phyloP scores from a whole-genome alignment of 192 early-diverging fungal genomes.

The Chytriomyces sp. region DNA sequence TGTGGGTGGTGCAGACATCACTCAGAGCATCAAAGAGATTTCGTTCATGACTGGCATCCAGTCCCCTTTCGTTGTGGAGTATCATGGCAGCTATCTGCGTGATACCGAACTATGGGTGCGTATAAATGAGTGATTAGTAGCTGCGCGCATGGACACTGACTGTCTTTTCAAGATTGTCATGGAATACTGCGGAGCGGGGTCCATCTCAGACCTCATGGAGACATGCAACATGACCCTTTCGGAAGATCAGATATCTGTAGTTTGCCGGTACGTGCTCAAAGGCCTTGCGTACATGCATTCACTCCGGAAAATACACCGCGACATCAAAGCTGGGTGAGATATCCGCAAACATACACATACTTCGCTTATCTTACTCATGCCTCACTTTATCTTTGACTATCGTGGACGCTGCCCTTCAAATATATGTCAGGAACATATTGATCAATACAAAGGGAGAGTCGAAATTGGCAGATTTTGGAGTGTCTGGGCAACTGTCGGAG shows the following conservation, averaged over 20 bases:
- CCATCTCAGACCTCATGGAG: constrained; percentile 61
- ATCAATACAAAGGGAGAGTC: constrained; percentile 57
- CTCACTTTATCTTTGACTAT: constrained; percentile 16
- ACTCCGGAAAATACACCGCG: constrained; percentile 65
- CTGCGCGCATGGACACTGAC: not conserved
- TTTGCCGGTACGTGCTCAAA: constrained; percentile 55
- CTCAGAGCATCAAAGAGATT: constrained; percentile 60
- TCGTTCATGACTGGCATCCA: constrained; percentile 57
- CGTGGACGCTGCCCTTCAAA: not conserved
- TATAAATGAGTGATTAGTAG: constrained; percentile 2
- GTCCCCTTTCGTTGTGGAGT: constrained; percentile 53
- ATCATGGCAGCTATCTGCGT: constrained; percentile 56
- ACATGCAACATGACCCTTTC: constrained; percentile 49
- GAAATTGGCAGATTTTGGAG: constrained; percentile 71
- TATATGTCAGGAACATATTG: constrained; percentile 55
- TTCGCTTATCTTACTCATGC: not conserved
- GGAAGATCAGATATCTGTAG: constrained; percentile 59
- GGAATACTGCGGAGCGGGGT: constrained; percentile 67
- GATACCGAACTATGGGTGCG: constrained; percentile 59
- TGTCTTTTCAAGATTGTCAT: constrained; percentile 59
- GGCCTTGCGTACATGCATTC: constrained; percentile 65
- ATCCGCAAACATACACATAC: not conserved
- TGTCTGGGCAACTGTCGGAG: constrained; percentile 64
- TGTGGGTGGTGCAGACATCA: constrained; percentile 51
- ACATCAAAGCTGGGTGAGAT: constrained; percentile 65